Evolutionary conservation across 2,329 filamentous ascomycete species (phyloP).

Genomic region (Aspergillus hortae): DNA sequence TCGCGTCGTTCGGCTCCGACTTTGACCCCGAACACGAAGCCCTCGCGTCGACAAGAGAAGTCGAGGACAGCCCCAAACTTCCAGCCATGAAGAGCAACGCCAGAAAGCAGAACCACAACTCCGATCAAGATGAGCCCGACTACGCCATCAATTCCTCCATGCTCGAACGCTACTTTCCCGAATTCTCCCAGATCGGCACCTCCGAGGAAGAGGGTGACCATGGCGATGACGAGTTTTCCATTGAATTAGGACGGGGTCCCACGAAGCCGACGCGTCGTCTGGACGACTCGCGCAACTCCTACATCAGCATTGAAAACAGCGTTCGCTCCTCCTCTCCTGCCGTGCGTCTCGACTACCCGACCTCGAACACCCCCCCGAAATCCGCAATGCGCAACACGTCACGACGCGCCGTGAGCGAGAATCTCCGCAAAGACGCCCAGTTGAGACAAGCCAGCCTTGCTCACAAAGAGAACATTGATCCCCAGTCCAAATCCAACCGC

Average conservation of each 20-base stretch:
- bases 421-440: conserved; percentile 40
- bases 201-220: conserved; percentile 39
- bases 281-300: conserved; percentile 50
- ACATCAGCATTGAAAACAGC: conserved; percentile 48
- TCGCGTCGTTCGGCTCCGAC: conserved; percentile 32
- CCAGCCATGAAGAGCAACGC: conserved; percentile 21
- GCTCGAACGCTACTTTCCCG: conserved; percentile 45
- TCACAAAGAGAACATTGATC: conserved; percentile 40
- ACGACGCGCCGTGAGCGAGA: conserved; percentile 32
- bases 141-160: conserved; percentile 46
- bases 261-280: conserved; percentile 33
- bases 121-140: conserved; percentile 34
- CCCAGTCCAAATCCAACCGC: conserved; percentile 33
- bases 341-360: conserved; percentile 36
- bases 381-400: conserved; percentile 26
- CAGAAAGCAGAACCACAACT: conserved; percentile 10
- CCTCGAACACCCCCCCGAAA: conserved; percentile 34
- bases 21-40: conserved; percentile 44
- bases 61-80: conserved; percentile 27
- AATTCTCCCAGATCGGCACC: conserved; percentile 44
- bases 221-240: conserved; percentile 47
- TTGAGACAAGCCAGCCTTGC: conserved; percentile 37
- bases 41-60: conserved; percentile 36
- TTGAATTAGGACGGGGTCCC: conserved; percentile 56
- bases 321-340: conserved; percentile 39